A percentile compares a stretch with the other conserved stretches of the same genome.
phyloP scores from a whole-genome alignment of 75 land plant species.

The Chamaecyparis obtusa region DNA sequence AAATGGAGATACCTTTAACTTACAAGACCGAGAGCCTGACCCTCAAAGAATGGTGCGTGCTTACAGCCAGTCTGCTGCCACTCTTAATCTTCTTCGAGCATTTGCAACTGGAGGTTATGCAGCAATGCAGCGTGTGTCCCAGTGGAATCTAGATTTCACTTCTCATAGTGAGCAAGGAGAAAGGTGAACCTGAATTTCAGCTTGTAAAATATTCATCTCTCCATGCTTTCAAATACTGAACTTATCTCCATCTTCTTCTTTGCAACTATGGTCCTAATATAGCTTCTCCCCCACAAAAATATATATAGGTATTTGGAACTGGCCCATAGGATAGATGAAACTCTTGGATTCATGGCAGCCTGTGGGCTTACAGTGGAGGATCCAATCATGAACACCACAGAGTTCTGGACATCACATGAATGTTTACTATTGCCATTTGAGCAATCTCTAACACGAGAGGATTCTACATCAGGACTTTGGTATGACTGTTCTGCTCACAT shows the following conservation, averaged over 20 bases:
- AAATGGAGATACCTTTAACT: slow-evolving; percentile 32
- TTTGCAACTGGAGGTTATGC: slow-evolving; percentile 86
- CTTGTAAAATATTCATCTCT: background rate
- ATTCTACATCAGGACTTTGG: slow-evolving; percentile 67
- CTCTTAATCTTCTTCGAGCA: slow-evolving; percentile 72
- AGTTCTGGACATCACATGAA: slow-evolving; percentile 83
- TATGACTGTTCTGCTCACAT: slow-evolving; percentile 84
- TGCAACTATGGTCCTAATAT: slow-evolving; percentile 1
- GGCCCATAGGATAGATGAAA: slow-evolving; percentile 73
- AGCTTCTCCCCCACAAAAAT: background rate
- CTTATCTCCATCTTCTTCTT: background rate
- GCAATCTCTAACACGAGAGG: slow-evolving; percentile 68
- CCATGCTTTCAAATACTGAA: background rate
- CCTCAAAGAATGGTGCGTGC: slow-evolving; percentile 64
- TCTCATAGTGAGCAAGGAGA: slow-evolving; percentile 64
- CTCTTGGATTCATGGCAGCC: slow-evolving; percentile 75
- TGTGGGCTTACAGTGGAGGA: slow-evolving; percentile 64
- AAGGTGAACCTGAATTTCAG: slow-evolving; percentile 26
- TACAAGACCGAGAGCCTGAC: slow-evolving; percentile 42
- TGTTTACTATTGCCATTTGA: slow-evolving; percentile 80
- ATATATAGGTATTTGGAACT: slow-evolving; percentile 55
- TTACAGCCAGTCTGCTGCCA: slow-evolving; percentile 64
- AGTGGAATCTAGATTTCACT: slow-evolving; percentile 76
- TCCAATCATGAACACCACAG: slow-evolving; percentile 69
- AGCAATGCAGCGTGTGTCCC: slow-evolving; percentile 69